Base-by-base conservation (phyloP, 495 filamentous ascomycete species). In the Tuber calosporum region DNA sequence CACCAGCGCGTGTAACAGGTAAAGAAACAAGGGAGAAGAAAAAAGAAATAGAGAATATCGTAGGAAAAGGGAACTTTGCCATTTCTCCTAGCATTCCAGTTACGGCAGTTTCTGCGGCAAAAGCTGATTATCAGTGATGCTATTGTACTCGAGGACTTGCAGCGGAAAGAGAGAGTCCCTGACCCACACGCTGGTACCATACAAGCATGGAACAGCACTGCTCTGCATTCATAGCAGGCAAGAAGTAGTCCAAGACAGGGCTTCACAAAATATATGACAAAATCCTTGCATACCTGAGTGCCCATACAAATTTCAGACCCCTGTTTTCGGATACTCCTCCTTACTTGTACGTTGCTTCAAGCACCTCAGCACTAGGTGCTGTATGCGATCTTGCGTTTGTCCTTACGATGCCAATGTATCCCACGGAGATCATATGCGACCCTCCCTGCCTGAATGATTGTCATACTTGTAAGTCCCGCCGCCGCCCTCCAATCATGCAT, bases 391-490 rank as follows among this genome's bases (percentile, higher is more conserved):
- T 62, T 62, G 53, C 26, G 53, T 62, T 17, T 26, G 3, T 62
- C n/a, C 22, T 30, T n/a, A 62, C 3, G 26, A 17, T 34, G 17
- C 53, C 11, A 26, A 58, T 34, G 53, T 34, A 62, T 17, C 26
- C 26, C 53, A 34, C 6, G 53, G 13, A 62, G 53, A 62, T 62
- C 53, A 62, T 62, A 62, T 62, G 53, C 53, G 53, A 62, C 53
- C 19, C 30, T 62, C 53, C 26, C 26, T 62, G 53, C 53, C 4
- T 17, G 13, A 34, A 11, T 7, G 53, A 15, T 34, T 34, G 53
- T 62, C 53, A 62, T 34, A n/a, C n/a, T n/a, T n/a, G n/a, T n/a
- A 62, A 34, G 53, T 34, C 26, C 53, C 11, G 8, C 45, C 20
- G 13, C 53, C 11, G 8, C 45, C 20, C 2, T 4, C 6, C 53